phyloP scores from a whole-genome alignment of 345 rosid species.

The Lepidium africanum region DNA sequence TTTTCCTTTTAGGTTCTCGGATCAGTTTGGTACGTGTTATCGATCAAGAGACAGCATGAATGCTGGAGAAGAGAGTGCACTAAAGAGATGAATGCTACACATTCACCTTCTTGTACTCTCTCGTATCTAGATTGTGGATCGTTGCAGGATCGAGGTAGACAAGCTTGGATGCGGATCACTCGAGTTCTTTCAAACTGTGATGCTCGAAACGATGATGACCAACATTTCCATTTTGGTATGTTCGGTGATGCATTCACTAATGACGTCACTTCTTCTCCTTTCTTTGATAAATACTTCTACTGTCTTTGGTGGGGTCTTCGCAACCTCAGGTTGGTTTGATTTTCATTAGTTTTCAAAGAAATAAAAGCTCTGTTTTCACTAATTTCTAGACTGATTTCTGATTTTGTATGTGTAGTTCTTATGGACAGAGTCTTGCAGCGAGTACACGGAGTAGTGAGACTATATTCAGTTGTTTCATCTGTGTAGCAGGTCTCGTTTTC shows the following conservation, averaged over 20 bases:
- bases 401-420: conserved; percentile 51
- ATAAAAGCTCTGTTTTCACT: background rate
- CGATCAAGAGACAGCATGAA: conserved; percentile 56
- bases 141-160: conserved; percentile 35
- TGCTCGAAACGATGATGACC: conserved; percentile 34
- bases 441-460: conserved; percentile 54
- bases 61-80: conserved; percentile 61
- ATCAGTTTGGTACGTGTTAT: conserved; percentile 69
- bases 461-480: conserved; percentile 52
- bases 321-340: conserved; percentile 45
- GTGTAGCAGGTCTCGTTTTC: conserved; percentile 65
- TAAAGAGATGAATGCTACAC: conserved; percentile 44
- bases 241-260: conserved; percentile 61
- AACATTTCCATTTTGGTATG: conserved; percentile 60
- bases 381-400: background rate
- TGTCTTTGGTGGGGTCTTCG: conserved; percentile 95
- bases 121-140: conserved; percentile 59
- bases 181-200: conserved; percentile 42
- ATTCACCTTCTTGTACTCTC: conserved; percentile 40
- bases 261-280: conserved; percentile 49
- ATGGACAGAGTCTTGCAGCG: conserved; percentile 63
- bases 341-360: background rate
- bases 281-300: conserved; percentile 60
- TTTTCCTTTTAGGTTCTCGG: conserved; percentile 48
- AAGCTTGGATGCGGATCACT: conserved; percentile 53